Evolutionary conservation across 2,329 filamentous ascomycete genomes (phyloP), one percentile per base, ranked within the genome.

Genomic region (Hymenotorrendiella dingleyae): DNA sequence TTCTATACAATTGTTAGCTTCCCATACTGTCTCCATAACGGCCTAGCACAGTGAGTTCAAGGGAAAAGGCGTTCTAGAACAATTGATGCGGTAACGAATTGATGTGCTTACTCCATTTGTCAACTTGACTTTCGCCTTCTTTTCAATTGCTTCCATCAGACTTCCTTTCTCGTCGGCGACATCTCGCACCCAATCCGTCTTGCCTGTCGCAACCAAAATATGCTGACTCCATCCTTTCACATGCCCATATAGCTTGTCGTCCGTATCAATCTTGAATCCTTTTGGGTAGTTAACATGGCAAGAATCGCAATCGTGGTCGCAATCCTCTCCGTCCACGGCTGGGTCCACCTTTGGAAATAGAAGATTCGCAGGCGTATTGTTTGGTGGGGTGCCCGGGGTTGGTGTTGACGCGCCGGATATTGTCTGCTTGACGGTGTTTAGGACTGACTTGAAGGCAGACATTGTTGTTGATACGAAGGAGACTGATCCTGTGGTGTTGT

Each of bases 151-250:
- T 67, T 88, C 72, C 86, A 91, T 91, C 23, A 91, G 74, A 60
- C 83, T 88, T 5, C 84, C 85, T 64, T 86, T 82, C 70, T 97
- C 93, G 60, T 97, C 86, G 43, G 78, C 80, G 34, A 95, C 86
- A 67, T 94, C 84, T 47, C 86, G 70, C 59, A 91, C 84, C 93
- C 93, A 98, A 66, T 98, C 93, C 20, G 82, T 76, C 76, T 96
- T 95, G 48, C 89, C 87, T n/a, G 93, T 98, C 19, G 88, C 93
- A 12, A 97, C 88, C 23, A 98, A 70, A 48, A 95, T 62, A 66
- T 98, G 93, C 16, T 89, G 93, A 58, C 79, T 82, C 85, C 88
- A 97, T 26, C 81, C 87, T 59, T 88, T 86, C 49, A 96, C 77
- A 46, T 85, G 73, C 1, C 91, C 93, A 61, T 94, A 97, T 36